These are phyloP conservation scores for Nannochloropsis gaditana DNA, from an alignment of 108 stramenopile species.

Conservation along the genomic window DNA sequence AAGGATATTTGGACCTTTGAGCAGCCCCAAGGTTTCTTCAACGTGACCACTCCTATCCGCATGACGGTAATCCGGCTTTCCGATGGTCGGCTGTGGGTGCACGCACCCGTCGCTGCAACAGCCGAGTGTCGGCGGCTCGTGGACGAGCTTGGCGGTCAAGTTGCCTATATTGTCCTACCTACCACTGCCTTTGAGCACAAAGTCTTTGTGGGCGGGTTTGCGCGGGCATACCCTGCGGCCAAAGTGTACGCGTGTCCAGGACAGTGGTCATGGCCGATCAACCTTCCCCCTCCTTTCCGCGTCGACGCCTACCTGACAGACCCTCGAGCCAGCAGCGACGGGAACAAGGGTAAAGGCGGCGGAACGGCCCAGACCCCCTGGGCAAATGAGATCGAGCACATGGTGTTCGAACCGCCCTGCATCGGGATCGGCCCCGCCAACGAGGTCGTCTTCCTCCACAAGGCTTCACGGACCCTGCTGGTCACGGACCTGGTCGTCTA, in stretches of 20 bases:
- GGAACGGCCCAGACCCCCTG: constrained; percentile 29
- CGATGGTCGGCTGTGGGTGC: constrained; percentile 44
- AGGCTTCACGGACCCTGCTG: constrained; percentile 65
- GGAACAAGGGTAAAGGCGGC: background rate
- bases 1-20: constrained; percentile 13
- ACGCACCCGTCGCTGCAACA: constrained; percentile 47
- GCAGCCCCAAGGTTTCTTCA: constrained; percentile 41
- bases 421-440: constrained; percentile 37
- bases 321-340: background rate
- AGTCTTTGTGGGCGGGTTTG: constrained; percentile 38
- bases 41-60: constrained; percentile 40
- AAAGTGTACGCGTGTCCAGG: constrained; percentile 39
- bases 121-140: constrained; percentile 35
- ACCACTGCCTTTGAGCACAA: constrained; percentile 51
- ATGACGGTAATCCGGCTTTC: constrained; percentile 39
- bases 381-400: constrained; percentile 36
- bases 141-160: constrained; percentile 35
- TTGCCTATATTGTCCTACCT: constrained; percentile 37
- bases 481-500: constrained; percentile 70
- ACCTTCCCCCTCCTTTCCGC: constrained; percentile 34
- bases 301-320: constrained; percentile 34
- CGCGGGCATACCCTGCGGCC: constrained; percentile 32
- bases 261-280: constrained; percentile 44
- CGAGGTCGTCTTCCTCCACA: constrained; percentile 81
- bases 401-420: constrained; percentile 29